phyloP scores from a whole-genome alignment of 83 land plant genomes.

The Picea abies region DNA sequence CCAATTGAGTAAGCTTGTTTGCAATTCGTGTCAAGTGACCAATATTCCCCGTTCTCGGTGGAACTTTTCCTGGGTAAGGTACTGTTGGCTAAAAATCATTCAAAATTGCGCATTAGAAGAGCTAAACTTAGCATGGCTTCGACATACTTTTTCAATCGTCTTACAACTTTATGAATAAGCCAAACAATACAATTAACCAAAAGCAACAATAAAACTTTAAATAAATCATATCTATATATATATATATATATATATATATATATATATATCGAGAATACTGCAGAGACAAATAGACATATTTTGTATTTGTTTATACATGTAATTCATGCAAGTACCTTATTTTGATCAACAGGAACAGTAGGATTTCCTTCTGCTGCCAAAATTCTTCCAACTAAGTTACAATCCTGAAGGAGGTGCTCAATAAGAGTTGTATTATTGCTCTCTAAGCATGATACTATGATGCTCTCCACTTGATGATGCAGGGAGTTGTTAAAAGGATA shows the following conservation, averaged over 20 bases:
- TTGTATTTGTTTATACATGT: not conserved
- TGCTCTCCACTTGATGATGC: constrained; percentile 91
- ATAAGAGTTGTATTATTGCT: constrained; percentile 53
- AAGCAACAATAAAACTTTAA: not conserved
- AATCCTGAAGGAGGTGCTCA: constrained; percentile 82
- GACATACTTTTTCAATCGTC: not conserved
- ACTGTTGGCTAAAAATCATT: constrained; percentile 63
- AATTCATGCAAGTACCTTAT: constrained; percentile 49
- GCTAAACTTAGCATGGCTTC: not conserved
- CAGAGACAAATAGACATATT: not conserved
- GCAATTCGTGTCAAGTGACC: constrained; percentile 93
- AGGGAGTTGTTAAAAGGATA: constrained; percentile 92
- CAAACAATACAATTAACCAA: not conserved
- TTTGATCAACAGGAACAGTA: constrained; percentile 41
- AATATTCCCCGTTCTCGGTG: constrained; percentile 81
- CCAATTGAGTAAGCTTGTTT: constrained; percentile 80
- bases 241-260: not conserved
- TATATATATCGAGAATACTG: not conserved
- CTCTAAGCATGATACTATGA: constrained; percentile 78
- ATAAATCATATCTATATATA: too few relatives aligned
- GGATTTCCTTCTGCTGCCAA: constrained; percentile 85
- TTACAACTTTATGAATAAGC: not conserved
- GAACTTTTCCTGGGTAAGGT: constrained; percentile 53
- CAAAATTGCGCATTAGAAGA: not conserved
- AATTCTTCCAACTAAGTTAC: constrained; percentile 72